A percentile compares a stretch with the other conserved stretches of the same genome.
These are phyloP conservation scores for Neurospora sp. DNA, from an alignment of 495 filamentous ascomycete genomes.

Conservation along the genomic window DNA sequence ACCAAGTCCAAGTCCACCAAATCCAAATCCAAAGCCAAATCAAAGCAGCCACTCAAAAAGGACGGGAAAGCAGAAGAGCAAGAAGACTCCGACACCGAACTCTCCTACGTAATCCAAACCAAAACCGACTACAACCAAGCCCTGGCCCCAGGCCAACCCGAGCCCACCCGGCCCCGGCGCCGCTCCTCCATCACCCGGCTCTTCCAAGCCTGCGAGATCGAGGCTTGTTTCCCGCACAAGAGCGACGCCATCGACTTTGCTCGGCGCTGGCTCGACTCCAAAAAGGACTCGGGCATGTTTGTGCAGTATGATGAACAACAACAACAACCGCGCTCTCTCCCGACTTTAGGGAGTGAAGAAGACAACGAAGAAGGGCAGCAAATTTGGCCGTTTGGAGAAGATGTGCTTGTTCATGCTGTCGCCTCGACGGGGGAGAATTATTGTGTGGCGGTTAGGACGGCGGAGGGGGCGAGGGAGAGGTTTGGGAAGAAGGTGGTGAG, in stretches of 20 bases:
- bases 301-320: slow-evolving; percentile 29
- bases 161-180: background rate
- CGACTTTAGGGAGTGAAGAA: background rate
- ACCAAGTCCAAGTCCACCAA: background rate
- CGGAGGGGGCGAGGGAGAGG: slow-evolving; percentile 9
- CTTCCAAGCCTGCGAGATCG: slow-evolving; percentile 27
- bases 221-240: slow-evolving; percentile 25
- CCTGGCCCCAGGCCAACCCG: background rate
- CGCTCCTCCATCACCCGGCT: slow-evolving; percentile 10
- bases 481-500: slow-evolving; percentile 3
- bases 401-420: slow-evolving; percentile 33
- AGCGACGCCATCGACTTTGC: slow-evolving; percentile 24
- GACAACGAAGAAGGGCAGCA: background rate
- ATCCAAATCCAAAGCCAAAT: background rate
- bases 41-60: background rate
- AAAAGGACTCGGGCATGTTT: slow-evolving; percentile 18
- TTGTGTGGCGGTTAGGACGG: slow-evolving; percentile 23
- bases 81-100: background rate
- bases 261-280: slow-evolving; percentile 3
- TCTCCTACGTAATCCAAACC: slow-evolving; percentile 35
- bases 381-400: slow-evolving; percentile 36
- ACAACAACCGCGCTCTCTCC: background rate
- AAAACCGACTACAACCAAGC: slow-evolving; percentile 30
- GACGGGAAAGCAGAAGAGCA: background rate
- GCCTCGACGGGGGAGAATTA: slow-evolving; percentile 31